These are phyloP conservation scores for Suillus occidentalis DNA, from an alignment of 768 basidiomycete genomes.

Conservation along the genomic window DNA sequence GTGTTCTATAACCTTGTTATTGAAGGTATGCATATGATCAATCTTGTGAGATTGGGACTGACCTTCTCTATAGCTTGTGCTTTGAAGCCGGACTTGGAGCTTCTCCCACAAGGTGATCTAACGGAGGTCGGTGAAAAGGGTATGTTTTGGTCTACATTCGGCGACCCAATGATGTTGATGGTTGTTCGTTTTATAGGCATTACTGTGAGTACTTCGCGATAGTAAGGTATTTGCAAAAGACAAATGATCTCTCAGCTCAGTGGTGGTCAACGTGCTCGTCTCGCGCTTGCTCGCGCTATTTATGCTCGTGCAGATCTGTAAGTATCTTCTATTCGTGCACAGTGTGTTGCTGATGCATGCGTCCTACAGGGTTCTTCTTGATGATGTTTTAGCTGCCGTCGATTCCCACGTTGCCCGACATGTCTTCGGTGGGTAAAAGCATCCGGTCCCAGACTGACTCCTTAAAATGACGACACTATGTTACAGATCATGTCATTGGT, in stretches of 20 bases:
- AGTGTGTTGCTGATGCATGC: constrained; percentile 4
- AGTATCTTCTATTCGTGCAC: constrained; percentile 20
- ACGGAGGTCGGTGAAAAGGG: constrained; percentile 89
- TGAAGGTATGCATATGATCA: constrained; percentile 50
- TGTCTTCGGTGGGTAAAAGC: constrained; percentile 58
- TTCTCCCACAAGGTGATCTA: constrained; percentile 79
- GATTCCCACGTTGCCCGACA: constrained; percentile 89
- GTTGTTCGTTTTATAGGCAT: constrained; percentile 40
- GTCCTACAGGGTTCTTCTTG: constrained; percentile 62
- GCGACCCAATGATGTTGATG: neutral
- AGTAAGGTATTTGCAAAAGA: constrained; percentile 15
- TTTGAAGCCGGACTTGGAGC: constrained; percentile 72
- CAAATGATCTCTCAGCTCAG: constrained; percentile 48
- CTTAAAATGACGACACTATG: neutral
- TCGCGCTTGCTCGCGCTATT: constrained; percentile 84
- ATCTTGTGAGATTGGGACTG: neutral
- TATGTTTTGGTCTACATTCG: constrained; percentile 28
- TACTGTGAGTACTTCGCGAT: constrained; percentile 43
- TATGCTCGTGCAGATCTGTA: constrained; percentile 91
- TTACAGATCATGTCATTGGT: constrained; percentile 78
- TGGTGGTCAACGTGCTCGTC: constrained; percentile 82
- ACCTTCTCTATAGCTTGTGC: constrained; percentile 65
- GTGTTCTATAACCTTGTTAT: constrained; percentile 80
- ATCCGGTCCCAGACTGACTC: neutral
- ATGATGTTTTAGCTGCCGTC: constrained; percentile 86